phyloP scores from a whole-genome alignment of 495 filamentous ascomycete species.

The Poronia punctata region DNA sequence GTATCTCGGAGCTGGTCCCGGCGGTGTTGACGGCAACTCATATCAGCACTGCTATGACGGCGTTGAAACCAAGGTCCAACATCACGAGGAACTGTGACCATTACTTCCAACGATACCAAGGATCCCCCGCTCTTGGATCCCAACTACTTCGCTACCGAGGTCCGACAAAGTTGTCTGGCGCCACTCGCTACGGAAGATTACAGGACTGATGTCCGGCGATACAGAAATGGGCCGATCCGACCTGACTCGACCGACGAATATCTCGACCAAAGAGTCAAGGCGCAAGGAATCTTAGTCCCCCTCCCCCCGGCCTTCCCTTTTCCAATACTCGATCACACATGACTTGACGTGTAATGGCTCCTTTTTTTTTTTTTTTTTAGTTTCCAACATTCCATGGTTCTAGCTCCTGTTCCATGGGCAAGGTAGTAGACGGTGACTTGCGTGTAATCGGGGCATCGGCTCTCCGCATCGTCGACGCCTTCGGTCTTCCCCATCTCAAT shows the following conservation, averaged over 20 bases:
- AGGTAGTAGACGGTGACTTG: too few relatives aligned
- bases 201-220: conserved; percentile 7
- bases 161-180: conserved; percentile 14
- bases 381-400: too few relatives aligned
- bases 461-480: too few relatives aligned
- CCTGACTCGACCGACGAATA: conserved; percentile 14
- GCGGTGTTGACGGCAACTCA: conserved; percentile 31
- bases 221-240: conserved; percentile 9
- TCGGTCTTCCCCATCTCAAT: too few relatives aligned
- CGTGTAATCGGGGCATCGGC: too few relatives aligned
- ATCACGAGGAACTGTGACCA: conserved; percentile 35
- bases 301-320: too few relatives aligned
- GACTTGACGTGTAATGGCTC: too few relatives aligned
- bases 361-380: too few relatives aligned
- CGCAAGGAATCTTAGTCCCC: conserved; percentile 8
- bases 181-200: conserved; percentile 1
- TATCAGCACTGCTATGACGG: conserved; percentile 28
- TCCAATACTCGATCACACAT: too few relatives aligned
- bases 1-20: conserved; percentile 8
- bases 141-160: conserved; percentile 34
- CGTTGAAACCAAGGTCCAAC: conserved; percentile 32
- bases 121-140: conserved; percentile 34
- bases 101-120: conserved; percentile 25
- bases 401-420: too few relatives aligned
- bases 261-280: conserved; percentile 9